Conservation (phyloP, 306 rosid genomes). For the Alnus glutinosa region DNA sequence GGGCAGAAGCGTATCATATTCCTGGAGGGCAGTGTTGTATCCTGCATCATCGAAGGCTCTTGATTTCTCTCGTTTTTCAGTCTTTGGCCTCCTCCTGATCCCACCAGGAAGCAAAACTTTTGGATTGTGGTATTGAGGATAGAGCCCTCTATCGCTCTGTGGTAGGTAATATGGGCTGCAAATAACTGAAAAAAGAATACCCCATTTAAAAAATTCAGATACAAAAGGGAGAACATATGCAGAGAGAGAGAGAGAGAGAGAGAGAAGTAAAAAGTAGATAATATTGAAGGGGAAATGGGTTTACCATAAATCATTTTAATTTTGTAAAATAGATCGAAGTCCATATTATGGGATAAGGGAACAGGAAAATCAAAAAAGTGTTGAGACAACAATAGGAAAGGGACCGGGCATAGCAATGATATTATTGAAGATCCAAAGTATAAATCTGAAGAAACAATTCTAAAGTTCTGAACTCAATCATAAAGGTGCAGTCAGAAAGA, state of each 20-base stretch:
- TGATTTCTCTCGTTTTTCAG: slow-evolving; percentile 30
- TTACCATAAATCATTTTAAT: too few relatives aligned
- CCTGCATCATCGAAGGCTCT: slow-evolving; percentile 17
- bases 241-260: background rate
- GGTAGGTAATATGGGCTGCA: slow-evolving; percentile 54
- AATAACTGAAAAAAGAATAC: slow-evolving; percentile 40
- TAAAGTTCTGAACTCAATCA: background rate
- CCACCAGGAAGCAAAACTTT: slow-evolving; percentile 40
- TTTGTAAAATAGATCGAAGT: too few relatives aligned
- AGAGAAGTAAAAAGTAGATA: background rate
- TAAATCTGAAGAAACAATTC: background rate
- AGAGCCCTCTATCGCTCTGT: slow-evolving; percentile 41
- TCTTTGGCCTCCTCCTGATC: slow-evolving; percentile 30
- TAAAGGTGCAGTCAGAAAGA: background rate
- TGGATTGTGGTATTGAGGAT: slow-evolving; percentile 35
- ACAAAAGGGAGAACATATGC: background rate
- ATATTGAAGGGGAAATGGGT: too few relatives aligned
- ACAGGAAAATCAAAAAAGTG: background rate
- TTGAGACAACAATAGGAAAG: background rate
- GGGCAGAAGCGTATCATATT: slow-evolving; percentile 4
- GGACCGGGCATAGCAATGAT: background rate
- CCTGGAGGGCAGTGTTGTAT: slow-evolving; percentile 25
- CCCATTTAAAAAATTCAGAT: background rate
- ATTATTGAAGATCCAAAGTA: background rate
- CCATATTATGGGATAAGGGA: background rate